Evolutionary conservation across 192 early-diverging fungal genomes (phyloP).

Genomic region (Dissophora globulifera): DNA sequence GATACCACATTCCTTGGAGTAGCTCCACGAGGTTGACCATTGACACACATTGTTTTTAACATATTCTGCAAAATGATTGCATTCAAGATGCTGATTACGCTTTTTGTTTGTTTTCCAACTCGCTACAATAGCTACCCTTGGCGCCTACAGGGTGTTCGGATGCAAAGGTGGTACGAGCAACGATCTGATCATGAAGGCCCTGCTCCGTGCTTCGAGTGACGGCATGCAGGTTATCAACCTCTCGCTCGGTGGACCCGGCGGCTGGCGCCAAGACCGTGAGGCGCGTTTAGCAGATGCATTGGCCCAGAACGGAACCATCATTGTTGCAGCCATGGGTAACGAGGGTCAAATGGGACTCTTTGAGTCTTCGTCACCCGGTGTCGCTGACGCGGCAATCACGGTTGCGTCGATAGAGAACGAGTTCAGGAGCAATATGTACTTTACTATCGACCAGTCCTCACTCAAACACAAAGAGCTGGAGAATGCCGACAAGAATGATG

Average conservation of each 20-base stretch:
- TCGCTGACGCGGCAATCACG: conserved; percentile 62
- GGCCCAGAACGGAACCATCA: conserved; percentile 51
- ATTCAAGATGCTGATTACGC: too few species aligned
- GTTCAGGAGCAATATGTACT: conserved; percentile 42
- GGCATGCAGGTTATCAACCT: conserved; percentile 87
- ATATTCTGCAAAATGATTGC: too few species aligned
- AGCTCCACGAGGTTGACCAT: conserved; percentile 85
- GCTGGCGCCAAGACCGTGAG: conserved; percentile 69
- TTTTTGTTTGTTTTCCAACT: too few species aligned
- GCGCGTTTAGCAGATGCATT: conserved; percentile 68
- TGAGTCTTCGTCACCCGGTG: conserved; percentile 66
- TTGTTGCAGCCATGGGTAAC: conserved; percentile 75
- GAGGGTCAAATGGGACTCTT: conserved; percentile 73
- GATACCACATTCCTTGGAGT: conserved; percentile 77
- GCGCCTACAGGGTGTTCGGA: conserved; percentile 85
- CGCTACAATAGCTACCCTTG: conserved; percentile 63
- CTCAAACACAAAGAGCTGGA: not conserved
- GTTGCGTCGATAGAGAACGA: conserved; percentile 67
- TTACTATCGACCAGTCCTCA: conserved; percentile 24
- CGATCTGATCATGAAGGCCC: conserved; percentile 81
- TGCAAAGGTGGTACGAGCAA: conserved; percentile 74
- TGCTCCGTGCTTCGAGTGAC: conserved; percentile 76
- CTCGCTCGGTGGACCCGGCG: conserved; percentile 76
- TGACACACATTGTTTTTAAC: too few species aligned
- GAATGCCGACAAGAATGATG: not conserved